phyloP scores from a whole-genome alignment of 2,329 filamentous ascomycete species.

The Fusarium sp. region DNA sequence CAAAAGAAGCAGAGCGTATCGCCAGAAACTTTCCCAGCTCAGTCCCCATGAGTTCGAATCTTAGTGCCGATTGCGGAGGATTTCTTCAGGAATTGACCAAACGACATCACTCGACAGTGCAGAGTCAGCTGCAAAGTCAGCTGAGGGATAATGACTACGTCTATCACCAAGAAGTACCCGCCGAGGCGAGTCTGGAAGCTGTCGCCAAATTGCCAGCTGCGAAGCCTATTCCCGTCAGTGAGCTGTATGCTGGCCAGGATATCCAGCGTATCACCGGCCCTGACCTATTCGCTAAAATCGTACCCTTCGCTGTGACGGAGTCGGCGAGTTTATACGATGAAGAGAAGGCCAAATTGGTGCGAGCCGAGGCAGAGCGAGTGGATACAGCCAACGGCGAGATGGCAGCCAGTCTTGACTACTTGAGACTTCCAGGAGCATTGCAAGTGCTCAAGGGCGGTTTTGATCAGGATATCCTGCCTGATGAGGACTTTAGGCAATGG shows the following conservation, averaged over 20 bases:
- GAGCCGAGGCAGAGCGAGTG: constrained; percentile 93
- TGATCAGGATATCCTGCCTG: constrained; percentile 88
- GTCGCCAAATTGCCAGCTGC: constrained; percentile 94
- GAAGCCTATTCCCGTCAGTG: constrained; percentile 96
- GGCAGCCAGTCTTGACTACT: constrained; percentile 93
- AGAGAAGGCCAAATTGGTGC: constrained; percentile 95
- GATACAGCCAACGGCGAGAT: constrained; percentile 96
- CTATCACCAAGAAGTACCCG: constrained; percentile 93
- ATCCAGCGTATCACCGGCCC: constrained; percentile 97
- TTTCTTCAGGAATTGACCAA: constrained; percentile 86
- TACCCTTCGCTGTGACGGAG: constrained; percentile 95
- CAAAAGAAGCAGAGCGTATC: constrained; percentile 82
- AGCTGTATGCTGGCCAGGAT: constrained; percentile 96
- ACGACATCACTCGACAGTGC: constrained; percentile 83
- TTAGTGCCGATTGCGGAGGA: constrained; percentile 83
- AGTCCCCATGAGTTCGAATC: constrained; percentile 84
- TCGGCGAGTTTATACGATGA: constrained; percentile 98
- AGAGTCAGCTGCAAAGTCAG: constrained; percentile 83
- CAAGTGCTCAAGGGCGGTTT: constrained; percentile 94
- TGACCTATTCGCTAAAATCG: constrained; percentile 96
- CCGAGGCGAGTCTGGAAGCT: constrained; percentile 83
- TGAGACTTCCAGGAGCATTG: constrained; percentile 89
- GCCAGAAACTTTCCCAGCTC: constrained; percentile 86
- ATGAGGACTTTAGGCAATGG: constrained; percentile 94
- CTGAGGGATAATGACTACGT: constrained; percentile 98